Evolutionary conservation across 2,329 filamentous ascomycete species (phyloP).

Genomic region (Aureobasidium sp.): DNA sequence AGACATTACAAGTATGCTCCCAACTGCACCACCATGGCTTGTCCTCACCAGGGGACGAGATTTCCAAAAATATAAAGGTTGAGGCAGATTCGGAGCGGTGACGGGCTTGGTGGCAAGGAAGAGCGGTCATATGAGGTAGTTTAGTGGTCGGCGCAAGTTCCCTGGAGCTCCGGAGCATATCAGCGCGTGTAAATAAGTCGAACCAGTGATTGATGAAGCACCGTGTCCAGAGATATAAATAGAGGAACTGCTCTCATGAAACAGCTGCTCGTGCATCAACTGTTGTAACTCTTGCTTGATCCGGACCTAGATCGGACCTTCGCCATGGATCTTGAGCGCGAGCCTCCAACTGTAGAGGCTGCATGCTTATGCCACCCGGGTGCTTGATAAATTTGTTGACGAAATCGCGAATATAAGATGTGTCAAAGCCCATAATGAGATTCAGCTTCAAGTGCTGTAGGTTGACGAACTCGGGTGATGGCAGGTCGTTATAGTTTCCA

Average conservation of each 20-base stretch:
- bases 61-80: neutral
- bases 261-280: neutral
- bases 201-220: neutral
- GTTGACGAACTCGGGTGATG: neutral
- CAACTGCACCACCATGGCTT: neutral
- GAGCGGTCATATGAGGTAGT: neutral
- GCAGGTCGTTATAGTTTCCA: neutral
- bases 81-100: neutral
- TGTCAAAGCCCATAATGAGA: neutral
- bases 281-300: neutral
- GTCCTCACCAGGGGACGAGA: neutral
- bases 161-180: neutral
- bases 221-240: too few relatives aligned
- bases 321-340: neutral
- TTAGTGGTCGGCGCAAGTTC: neutral
- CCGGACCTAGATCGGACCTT: neutral
- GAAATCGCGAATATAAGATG: neutral
- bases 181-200: neutral
- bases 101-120: neutral
- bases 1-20: neutral
- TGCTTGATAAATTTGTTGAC: neutral
- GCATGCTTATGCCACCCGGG: neutral
- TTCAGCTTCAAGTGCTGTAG: neutral
- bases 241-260: neutral
- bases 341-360: too few relatives aligned